Evolutionary conservation across 2,329 filamentous ascomycete genomes (phyloP).

Genomic region (Tolypocladium capitatum): DNA sequence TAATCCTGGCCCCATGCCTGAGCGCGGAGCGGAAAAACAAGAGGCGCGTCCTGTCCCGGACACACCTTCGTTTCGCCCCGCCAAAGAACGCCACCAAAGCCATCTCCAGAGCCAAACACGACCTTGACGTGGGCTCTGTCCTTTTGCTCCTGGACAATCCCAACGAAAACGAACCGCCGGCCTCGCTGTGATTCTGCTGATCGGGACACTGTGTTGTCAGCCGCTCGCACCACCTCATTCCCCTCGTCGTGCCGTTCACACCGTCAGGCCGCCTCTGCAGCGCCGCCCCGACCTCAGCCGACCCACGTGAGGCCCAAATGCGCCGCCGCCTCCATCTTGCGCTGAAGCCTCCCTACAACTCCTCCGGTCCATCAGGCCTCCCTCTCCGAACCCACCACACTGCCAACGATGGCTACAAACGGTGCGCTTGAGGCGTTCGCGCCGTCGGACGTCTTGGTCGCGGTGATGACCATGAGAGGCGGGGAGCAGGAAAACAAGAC

Average conservation of each 20-base stretch:
- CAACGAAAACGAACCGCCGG: neutral
- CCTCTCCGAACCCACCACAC: constrained; percentile 2
- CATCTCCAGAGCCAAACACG: constrained; percentile 6
- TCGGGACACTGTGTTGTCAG: neutral
- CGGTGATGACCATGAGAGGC: constrained; percentile 84
- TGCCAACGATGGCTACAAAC: constrained; percentile 49
- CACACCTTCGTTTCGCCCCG: constrained; percentile 16
- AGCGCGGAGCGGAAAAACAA: constrained; percentile 18
- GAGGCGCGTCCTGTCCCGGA: constrained; percentile 2
- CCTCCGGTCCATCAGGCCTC: neutral
- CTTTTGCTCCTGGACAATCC: constrained; percentile 7
- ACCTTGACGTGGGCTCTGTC: constrained; percentile 12
- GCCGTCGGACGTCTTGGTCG: constrained; percentile 63
- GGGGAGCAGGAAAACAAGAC: constrained; percentile 72
- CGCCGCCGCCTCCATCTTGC: neutral
- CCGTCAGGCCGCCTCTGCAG: neutral
- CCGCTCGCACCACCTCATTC: neutral
- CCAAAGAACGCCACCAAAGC: constrained; percentile 9
- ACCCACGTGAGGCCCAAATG: neutral
- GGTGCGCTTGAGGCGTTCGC: constrained; percentile 58
- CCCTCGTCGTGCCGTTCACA: neutral
- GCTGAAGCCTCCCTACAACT: neutral
- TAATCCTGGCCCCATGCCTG: neutral
- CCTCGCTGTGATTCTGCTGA: neutral
- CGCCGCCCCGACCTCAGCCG: neutral